Conservation (phyloP, 345 rosid genomes). For the Camelina laxa region DNA sequence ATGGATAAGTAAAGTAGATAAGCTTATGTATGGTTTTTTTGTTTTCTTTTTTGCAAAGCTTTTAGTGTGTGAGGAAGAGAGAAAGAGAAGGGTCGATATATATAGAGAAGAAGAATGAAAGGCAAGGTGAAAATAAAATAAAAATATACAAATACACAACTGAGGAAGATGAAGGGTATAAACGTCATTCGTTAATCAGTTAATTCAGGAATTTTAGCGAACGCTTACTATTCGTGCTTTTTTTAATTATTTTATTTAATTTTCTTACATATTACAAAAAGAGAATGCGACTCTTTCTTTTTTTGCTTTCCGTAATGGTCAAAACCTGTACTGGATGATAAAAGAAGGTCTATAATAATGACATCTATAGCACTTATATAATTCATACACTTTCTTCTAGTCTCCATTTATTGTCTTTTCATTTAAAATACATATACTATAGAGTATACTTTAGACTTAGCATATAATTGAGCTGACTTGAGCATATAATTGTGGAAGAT, state of each 20-base stretch:
- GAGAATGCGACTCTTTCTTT: background rate
- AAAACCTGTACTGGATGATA: slow-evolving; percentile 34
- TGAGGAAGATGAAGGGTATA: slow-evolving; percentile 29
- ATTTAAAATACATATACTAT: background rate
- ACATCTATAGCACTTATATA: slow-evolving; percentile 7
- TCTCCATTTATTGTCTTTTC: background rate
- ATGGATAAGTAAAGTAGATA: background rate
- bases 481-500: background rate
- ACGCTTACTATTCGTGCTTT: slow-evolving; percentile 31
- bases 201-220: slow-evolving; percentile 24
- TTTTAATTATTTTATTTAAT: slow-evolving; percentile 1
- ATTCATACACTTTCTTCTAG: slow-evolving; percentile 13
- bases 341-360: slow-evolving; percentile 16
- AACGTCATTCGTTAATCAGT: background rate
- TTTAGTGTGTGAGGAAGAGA: slow-evolving; percentile 60
- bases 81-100: slow-evolving; percentile 52
- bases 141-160: slow-evolving; percentile 1
- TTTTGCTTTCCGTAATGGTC: slow-evolving; percentile 31
- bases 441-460: background rate
- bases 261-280: background rate
- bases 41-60: slow-evolving; percentile 20
- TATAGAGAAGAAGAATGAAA: slow-evolving; percentile 32
- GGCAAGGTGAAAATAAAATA: background rate
- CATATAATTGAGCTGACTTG: slow-evolving; percentile 15
- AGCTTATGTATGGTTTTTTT: background rate